phyloP scores from a whole-genome alignment of 192 early-diverging fungal genomes.

The Gorgonomyces haynaldii region DNA sequence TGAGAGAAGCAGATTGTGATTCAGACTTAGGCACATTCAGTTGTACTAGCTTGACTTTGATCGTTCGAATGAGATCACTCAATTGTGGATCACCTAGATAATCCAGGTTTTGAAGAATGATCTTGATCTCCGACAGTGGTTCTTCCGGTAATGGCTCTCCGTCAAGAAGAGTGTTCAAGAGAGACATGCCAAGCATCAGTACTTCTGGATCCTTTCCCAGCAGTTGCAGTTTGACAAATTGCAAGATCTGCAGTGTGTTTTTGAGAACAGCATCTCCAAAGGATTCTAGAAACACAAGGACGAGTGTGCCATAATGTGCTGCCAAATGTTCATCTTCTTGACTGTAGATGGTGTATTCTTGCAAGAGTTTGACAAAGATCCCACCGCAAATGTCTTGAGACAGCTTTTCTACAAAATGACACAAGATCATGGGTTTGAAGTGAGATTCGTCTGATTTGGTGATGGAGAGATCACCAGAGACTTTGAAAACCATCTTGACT shows the following conservation, averaged over 20 bases:
- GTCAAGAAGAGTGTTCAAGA: background rate
- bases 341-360: too few relatives aligned
- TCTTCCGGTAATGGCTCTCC: background rate
- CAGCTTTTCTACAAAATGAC: too few relatives aligned
- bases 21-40: background rate
- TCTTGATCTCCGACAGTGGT: conserved; percentile 3
- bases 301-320: background rate
- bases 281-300: conserved; percentile 1
- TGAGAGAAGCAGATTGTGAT: conserved; percentile 1
- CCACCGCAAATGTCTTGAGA: too few relatives aligned
- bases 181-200: background rate
- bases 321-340: too few relatives aligned
- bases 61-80: background rate
- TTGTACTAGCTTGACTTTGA: background rate
- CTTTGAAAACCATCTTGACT: too few relatives aligned
- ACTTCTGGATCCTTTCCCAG: background rate
- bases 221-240: background rate
- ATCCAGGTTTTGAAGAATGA: background rate
- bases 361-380: too few relatives aligned
- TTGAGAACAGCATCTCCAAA: conserved; percentile 6
- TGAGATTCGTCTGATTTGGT: too few relatives aligned
- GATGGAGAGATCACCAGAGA: too few relatives aligned
- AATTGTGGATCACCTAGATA: background rate
- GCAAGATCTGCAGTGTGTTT: conserved; percentile 1
- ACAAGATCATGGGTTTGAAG: too few relatives aligned